Conservation (phyloP, 2,329 filamentous ascomycete species). For the Exserohilum turcica region DNA sequence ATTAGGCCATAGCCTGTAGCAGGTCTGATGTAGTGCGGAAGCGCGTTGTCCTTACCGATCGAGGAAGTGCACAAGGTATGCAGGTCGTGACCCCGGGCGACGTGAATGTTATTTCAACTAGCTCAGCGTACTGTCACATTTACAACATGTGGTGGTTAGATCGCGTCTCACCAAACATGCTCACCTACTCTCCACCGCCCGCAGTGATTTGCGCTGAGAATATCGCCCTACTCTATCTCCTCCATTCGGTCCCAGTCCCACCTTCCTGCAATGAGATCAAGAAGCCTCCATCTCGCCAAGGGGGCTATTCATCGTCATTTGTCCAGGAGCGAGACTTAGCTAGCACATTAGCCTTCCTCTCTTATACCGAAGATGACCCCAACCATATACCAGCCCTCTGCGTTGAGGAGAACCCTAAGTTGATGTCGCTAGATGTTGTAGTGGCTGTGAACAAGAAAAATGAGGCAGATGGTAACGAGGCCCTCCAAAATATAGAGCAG, state of each 20-base stretch:
- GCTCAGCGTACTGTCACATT: background rate
- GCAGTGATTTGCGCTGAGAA: slow-evolving; percentile 4
- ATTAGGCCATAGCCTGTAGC: background rate
- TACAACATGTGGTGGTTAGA: background rate
- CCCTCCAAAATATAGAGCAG: slow-evolving; percentile 1
- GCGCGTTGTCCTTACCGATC: background rate
- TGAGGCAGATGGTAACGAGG: background rate
- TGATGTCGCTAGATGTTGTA: background rate
- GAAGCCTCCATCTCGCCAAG: background rate
- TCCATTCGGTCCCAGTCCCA: background rate
- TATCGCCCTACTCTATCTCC: slow-evolving; percentile 4
- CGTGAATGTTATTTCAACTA: background rate
- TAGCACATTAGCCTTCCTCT: slow-evolving; percentile 6
- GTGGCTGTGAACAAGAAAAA: slow-evolving; percentile 2
- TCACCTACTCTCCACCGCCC: slow-evolving; percentile 1
- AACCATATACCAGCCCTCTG: slow-evolving; percentile 1
- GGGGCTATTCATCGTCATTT: background rate
- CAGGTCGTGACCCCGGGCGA: slow-evolving; percentile 3
- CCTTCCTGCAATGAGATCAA: slow-evolving; percentile 3
- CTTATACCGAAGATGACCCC: background rate
- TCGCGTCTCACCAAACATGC: slow-evolving; percentile 1
- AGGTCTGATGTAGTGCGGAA: slow-evolving; percentile 1
- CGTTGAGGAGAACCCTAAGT: background rate
- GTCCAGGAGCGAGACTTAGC: background rate
- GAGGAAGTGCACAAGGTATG: slow-evolving; percentile 2